phyloP scores from a whole-genome alignment of 768 basidiomycete species.

The Auriscalpium microsporum region DNA sequence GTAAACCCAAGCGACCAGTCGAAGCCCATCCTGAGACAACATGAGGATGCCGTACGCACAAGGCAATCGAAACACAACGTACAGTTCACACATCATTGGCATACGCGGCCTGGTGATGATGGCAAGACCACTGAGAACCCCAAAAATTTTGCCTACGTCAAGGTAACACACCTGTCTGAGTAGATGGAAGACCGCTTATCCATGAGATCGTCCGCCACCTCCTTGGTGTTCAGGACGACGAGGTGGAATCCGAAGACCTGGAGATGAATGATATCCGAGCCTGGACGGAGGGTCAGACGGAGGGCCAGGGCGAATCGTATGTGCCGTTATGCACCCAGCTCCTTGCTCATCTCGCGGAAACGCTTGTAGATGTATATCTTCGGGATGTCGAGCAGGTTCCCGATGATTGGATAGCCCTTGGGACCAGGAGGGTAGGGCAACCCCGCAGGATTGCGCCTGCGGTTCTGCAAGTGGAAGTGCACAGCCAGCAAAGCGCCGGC shows the following conservation, averaged over 20 bases:
- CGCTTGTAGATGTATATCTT: constrained; percentile 15
- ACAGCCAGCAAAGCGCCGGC: background rate
- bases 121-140: background rate
- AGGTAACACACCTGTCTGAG: constrained; percentile 20
- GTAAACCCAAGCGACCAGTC: constrained; percentile 17
- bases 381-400: constrained; percentile 17
- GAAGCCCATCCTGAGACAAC: constrained; percentile 9
- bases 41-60: background rate
- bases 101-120: constrained; percentile 7
- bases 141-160: background rate
- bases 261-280: constrained; percentile 23
- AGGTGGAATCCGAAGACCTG: constrained; percentile 19
- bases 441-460: constrained; percentile 10
- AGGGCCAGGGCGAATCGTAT: background rate
- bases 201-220: constrained; percentile 28
- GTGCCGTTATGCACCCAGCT: background rate
- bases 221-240: constrained; percentile 27
- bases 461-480: constrained; percentile 6
- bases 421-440: constrained; percentile 19
- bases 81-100: constrained; percentile 15
- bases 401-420: constrained; percentile 16
- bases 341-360: constrained; percentile 11
- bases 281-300: constrained; percentile 3
- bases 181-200: constrained; percentile 31
- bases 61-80: background rate